Evolutionary conservation across 352 stramenopile species (phyloP).

Genomic region (Phytophthora nicotianae): DNA sequence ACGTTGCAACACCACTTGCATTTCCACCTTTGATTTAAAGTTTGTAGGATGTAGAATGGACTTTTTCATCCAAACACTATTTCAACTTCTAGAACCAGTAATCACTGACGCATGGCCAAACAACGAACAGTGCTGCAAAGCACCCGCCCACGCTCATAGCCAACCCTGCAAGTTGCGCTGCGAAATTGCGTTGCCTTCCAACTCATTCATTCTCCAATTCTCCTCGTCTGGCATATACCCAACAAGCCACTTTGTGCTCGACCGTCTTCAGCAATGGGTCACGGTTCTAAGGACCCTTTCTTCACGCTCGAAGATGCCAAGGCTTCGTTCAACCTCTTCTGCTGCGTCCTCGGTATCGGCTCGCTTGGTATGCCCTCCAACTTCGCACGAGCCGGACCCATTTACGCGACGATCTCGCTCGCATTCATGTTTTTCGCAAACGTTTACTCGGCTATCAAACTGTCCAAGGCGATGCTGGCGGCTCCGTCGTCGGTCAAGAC

Average conservation of each 20-base stretch:
- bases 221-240: neutral
- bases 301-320: slow-evolving; percentile 4
- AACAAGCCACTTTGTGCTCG: neutral
- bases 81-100: too few relatives aligned
- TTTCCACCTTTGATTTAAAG: too few relatives aligned
- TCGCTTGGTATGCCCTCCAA: slow-evolving; percentile 29
- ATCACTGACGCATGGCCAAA: too few relatives aligned
- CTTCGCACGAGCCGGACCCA: slow-evolving; percentile 14
- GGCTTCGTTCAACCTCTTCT: too few relatives aligned
- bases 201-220: slow-evolving; percentile 10
- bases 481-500: slow-evolving; percentile 22
- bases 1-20: too few relatives aligned
- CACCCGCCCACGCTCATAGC: too few relatives aligned
- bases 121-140: too few relatives aligned
- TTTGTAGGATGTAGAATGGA: too few relatives aligned
- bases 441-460: slow-evolving; percentile 16
- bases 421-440: slow-evolving; percentile 28
- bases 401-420: slow-evolving; percentile 21
- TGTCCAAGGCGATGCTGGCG: slow-evolving; percentile 22
- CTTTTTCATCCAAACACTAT: too few relatives aligned
- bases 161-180: too few relatives aligned
- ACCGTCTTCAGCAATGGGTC: too few relatives aligned
- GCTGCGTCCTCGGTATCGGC: slow-evolving; percentile 22
- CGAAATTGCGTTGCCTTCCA: neutral
- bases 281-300: slow-evolving; percentile 15